These are phyloP conservation scores for Strigomonas galati DNA, from an alignment of 208 protist genomes.

Conservation along the genomic window DNA sequence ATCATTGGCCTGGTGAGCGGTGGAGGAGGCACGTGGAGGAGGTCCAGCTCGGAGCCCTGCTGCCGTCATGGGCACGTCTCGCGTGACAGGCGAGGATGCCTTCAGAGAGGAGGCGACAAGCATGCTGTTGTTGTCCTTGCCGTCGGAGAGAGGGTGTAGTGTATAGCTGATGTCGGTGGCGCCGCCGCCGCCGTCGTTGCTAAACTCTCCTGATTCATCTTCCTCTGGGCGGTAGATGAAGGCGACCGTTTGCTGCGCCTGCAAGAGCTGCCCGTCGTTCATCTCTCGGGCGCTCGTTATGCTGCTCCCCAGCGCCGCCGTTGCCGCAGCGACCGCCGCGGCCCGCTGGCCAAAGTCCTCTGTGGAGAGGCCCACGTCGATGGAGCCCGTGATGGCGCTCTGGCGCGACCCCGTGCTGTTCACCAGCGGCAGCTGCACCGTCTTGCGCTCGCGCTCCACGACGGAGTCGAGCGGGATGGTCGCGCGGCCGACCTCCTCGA, in stretches of 20 bases:
- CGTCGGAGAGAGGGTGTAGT: too few species aligned
- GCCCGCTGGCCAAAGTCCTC: constrained; percentile 24
- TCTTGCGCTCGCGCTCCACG: constrained; percentile 20
- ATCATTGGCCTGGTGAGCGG: too few species aligned
- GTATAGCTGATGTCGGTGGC: too few species aligned
- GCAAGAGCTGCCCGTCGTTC: neutral
- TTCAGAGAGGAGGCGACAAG: too few species aligned
- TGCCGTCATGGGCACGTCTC: too few species aligned
- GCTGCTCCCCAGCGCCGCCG: neutral
- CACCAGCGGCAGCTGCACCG: constrained; percentile 49
- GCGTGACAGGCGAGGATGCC: too few species aligned
- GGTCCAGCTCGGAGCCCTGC: too few species aligned
- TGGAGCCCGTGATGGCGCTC: constrained; percentile 36
- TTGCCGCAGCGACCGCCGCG: too few species aligned
- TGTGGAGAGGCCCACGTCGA: constrained; percentile 44
- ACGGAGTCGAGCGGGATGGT: constrained; percentile 35
- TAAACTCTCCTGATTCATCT: neutral
- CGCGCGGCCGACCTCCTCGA: constrained; percentile 54
- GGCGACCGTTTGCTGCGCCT: neutral
- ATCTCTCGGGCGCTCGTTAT: neutral
- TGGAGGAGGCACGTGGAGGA: too few species aligned
- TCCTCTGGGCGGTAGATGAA: too few species aligned
- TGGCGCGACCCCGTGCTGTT: constrained; percentile 25
- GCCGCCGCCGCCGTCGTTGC: neutral
- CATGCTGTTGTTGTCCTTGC: too few species aligned